Evolutionary conservation across 257 asterid species (phyloP), one percentile per base, ranked within the genome.

Genomic region (Forsythia suspensa): DNA sequence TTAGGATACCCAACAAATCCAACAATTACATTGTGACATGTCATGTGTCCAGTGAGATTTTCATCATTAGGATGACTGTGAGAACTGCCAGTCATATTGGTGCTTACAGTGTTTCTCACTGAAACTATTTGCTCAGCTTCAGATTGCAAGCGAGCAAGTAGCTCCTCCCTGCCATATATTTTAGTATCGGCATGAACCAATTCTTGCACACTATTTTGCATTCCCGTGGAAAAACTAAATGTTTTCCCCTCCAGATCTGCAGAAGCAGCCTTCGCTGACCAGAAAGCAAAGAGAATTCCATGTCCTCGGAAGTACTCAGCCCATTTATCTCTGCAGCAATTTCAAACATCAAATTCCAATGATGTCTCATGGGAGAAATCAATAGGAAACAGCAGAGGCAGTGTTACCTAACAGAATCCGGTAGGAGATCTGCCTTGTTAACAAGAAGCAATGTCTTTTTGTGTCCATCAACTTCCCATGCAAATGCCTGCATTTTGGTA

Each of bases 211-310:
- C 73, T 72, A 67, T 40, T 76, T 73, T 70, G 90, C 71, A 78
- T 71, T 46, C 78, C 59, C 2, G 79, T 72, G 20, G 89, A 36
- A 46, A 76, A 65, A 71, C 69, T 73, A 69, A 79, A 84, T 9
- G 59, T 75, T 85, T 90, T 90, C 72, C 94, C 95, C 79, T 91
- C 97, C 78, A 91, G 82, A 79, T 77, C 89, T 67, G 91, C 96
- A 84, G 96, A 40, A 63, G 99, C 98, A 81, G 97, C 97, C 85
- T 95, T 95, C 39, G 99, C 99, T n/a, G 99, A 95, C 98, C 99
- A 93, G 91, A 93, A 95, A 70, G 92, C 71, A 82, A 84, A 93
- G 86, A 93, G 99, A 78, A 93, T 91, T 85, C 91, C 92, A 8
- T 93, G 87, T 72, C 73, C 81, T 59, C 70, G 90, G 84, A 93